A percentile compares a stretch with the other conserved stretches of the same genome.
Evolutionary conservation across 2,329 filamentous ascomycete genomes (phyloP).

Genomic region (Neofusicoccum cordaticola): DNA sequence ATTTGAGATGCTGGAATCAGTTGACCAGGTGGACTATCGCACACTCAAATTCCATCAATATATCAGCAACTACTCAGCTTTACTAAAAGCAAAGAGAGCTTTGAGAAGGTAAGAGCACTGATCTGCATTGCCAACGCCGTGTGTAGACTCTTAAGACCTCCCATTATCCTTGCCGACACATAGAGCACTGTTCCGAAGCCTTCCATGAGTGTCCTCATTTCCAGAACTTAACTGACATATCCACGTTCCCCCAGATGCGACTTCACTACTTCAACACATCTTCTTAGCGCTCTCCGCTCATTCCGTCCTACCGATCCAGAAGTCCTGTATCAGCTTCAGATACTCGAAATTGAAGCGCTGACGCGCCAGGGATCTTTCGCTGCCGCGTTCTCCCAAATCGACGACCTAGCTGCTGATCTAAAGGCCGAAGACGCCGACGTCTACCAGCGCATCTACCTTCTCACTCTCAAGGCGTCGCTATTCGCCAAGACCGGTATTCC

Average conservation of each 20-base stretch:
- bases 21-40: slow-evolving; percentile 59
- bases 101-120: slow-evolving; percentile 47
- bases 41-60: slow-evolving; percentile 77
- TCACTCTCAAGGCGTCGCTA: slow-evolving; percentile 70
- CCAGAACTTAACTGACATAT: background rate
- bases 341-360: slow-evolving; percentile 59
- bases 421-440: slow-evolving; percentile 61
- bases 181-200: background rate
- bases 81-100: slow-evolving; percentile 64
- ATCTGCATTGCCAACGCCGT: background rate
- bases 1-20: slow-evolving; percentile 55
- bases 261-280: slow-evolving; percentile 53
- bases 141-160: no score
- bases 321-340: slow-evolving; percentile 56
- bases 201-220: background rate
- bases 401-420: slow-evolving; percentile 49
- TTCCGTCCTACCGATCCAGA: slow-evolving; percentile 56
- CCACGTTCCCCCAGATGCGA: slow-evolving; percentile 46
- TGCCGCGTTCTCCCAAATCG: slow-evolving; percentile 54
- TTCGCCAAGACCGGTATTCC: slow-evolving; percentile 67
- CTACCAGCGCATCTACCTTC: slow-evolving; percentile 65
- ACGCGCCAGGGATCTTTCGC: slow-evolving; percentile 53
- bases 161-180: no score
- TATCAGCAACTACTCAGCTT: slow-evolving; percentile 63
- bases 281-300: slow-evolving; percentile 57